These are phyloP conservation scores for Rhizophagus prolifer DNA, from an alignment of 192 early-diverging fungal species.

Conservation along the genomic window DNA sequence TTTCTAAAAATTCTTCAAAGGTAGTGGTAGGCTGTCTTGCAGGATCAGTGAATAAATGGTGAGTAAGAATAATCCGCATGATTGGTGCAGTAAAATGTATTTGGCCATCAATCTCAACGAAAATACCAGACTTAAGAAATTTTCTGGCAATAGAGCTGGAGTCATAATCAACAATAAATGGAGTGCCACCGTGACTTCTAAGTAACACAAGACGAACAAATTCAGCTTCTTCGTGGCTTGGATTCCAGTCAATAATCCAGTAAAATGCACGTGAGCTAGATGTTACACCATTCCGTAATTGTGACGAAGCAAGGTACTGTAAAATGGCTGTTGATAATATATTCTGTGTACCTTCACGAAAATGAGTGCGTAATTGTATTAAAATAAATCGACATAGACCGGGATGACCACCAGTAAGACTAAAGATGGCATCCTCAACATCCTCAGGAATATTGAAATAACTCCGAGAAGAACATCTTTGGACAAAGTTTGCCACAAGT, in stretches of 20 bases:
- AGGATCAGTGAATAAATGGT: background rate
- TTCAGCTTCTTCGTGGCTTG: background rate
- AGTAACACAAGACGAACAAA: background rate
- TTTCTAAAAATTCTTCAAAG: constrained; percentile 4
- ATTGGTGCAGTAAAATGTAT: constrained; percentile 13
- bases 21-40: background rate
- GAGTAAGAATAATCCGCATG: constrained; percentile 5
- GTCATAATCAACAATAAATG: background rate
- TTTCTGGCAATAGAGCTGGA: background rate
- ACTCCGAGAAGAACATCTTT: too few relatives aligned
- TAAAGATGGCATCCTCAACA: too few relatives aligned
- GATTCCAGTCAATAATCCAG: background rate
- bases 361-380: background rate
- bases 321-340: constrained; percentile 6
- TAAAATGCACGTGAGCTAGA: background rate
- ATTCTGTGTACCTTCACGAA: background rate
- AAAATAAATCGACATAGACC: constrained; percentile 10
- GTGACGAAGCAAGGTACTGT: background rate
- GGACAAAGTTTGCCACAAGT: too few relatives aligned
- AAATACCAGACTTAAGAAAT: constrained; percentile 10
- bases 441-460: too few relatives aligned
- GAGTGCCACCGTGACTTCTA: background rate
- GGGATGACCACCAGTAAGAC: too few relatives aligned
- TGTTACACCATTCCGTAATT: background rate
- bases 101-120: background rate